Evolutionary conservation across 805 yeast genomes (phyloP), one percentile per base, ranked within the genome.

Genomic region (Saccharomycopsis sp.): DNA sequence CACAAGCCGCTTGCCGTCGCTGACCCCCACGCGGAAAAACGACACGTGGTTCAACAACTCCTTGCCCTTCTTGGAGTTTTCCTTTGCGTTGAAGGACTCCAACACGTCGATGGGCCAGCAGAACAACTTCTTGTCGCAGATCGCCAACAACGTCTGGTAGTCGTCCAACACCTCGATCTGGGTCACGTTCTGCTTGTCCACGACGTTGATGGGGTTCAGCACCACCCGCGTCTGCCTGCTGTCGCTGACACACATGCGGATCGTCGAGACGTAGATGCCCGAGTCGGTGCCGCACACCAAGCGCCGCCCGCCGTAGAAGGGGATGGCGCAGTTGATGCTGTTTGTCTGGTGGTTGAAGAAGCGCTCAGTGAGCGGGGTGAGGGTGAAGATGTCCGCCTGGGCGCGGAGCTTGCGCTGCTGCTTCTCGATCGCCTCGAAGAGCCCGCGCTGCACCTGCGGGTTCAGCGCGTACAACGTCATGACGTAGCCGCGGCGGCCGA

Each of bases 111-210:
- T 75, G 5, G 91, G 82, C 80, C 89, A 84, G 61, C 90, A 89
- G 65, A 84, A 83, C 52, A 94, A 70, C 50, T 83, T 82, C 70
- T 89, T 91, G 70, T 94, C 99, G 21, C 89, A 80, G 57, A 94
- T 75, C 5, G 90, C 84, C 62, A 94, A 75, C 29, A 94, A 73
- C 52, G 91, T 85, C 61, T 89, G 88, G 68, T 91, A 91, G 70
- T 91, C 97, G 62, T 91, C 97, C 63, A 94, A 73, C 1, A 91
- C 96, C 64, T 92, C 97, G 59, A 91, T 77, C 70, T 94, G 99
- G 0, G 91, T 83, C 18, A 94, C 89, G 63, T 88, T 88, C 50
- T 81, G 76, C 65, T 86, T 85, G 54, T 85, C 78, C 24, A 94
- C 81, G 18, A 91, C 82, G 73, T 85, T 82, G 9, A 84, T 79